A percentile compares a stretch with the other conserved stretches of the same genome.
These are phyloP conservation scores for Coemansia sp. DNA, from an alignment of 192 early-diverging fungal genomes.

Conservation along the genomic window DNA sequence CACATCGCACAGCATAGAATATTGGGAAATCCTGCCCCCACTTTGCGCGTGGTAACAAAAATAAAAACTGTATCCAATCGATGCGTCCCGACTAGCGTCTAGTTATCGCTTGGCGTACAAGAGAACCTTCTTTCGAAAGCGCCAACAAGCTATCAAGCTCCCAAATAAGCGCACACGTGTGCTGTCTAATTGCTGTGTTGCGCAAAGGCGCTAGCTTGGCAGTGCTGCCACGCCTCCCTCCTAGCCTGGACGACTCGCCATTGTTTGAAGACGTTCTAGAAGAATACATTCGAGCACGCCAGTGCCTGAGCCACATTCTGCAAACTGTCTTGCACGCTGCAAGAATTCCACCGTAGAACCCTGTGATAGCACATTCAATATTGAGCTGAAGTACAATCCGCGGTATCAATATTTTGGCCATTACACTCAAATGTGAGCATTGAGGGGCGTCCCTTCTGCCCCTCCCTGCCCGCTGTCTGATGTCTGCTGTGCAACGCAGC, in stretches of 20 bases:
- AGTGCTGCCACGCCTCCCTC: too few species aligned
- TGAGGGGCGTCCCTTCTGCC: too few species aligned
- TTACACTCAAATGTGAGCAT: too few species aligned
- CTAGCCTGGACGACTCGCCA: not conserved
- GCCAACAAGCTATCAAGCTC: not conserved
- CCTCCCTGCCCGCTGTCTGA: too few species aligned
- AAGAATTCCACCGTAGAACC: too few species aligned
- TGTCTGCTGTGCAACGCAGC: too few species aligned
- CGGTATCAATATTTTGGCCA: too few species aligned
- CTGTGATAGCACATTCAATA: too few species aligned
- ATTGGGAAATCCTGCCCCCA: not conserved
- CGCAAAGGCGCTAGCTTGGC: too few species aligned
- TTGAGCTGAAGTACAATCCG: too few species aligned
- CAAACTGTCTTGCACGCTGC: too few species aligned
- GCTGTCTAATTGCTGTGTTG: not conserved
- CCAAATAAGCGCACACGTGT: not conserved
- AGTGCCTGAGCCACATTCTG: not conserved
- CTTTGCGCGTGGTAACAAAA: not conserved
- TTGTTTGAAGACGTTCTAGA: not conserved
- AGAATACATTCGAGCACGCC: not conserved
- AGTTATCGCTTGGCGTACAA: not conserved
- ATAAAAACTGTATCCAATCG: not conserved
- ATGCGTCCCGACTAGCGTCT: not conserved
- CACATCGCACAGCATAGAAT: not conserved
- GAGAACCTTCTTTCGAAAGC: not conserved